A percentile compares a stretch with the other conserved stretches of the same genome.
phyloP scores from a whole-genome alignment of 345 rosid genomes.

The Erysimum cheiranthoides region DNA sequence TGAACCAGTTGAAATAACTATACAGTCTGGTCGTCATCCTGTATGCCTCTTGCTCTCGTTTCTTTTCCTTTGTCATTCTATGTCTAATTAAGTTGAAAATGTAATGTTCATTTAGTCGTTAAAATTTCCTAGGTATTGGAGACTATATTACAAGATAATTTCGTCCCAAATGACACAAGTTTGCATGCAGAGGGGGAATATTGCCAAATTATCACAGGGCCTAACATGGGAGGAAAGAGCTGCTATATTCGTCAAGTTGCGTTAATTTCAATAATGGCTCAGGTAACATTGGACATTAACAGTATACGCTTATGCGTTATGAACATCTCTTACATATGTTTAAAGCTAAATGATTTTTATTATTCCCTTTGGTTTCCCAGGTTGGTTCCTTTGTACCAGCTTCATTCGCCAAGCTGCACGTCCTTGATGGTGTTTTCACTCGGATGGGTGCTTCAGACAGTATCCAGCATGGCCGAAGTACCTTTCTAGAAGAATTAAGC shows the following conservation, averaged over 20 bases:
- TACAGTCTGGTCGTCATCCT: constrained; percentile 86
- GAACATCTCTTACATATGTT: background rate
- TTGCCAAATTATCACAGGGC: constrained; percentile 95
- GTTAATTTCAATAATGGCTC: constrained; percentile 89
- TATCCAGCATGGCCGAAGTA: constrained; percentile 92
- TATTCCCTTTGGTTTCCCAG: constrained; percentile 47
- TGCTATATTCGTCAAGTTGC: constrained; percentile 99
- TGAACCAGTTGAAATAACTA: constrained; percentile 76
- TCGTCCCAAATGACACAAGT: constrained; percentile 86
- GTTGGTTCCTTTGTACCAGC: constrained; percentile 99
- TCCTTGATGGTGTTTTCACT: constrained; percentile 83
- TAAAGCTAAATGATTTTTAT: background rate
- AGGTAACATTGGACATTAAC: constrained; percentile 55
- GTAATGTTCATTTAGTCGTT: background rate
- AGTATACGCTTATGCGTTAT: background rate
- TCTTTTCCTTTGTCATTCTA: constrained; percentile 1
- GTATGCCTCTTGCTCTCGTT: constrained; percentile 51
- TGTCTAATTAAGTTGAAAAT: constrained; percentile 1
- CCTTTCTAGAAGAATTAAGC: constrained; percentile 89
- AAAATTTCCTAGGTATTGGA: constrained; percentile 71
- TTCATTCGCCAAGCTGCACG: constrained; percentile 72
- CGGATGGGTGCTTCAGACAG: constrained; percentile 98
- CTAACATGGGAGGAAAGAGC: constrained; percentile 99
- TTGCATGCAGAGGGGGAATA: constrained; percentile 68
- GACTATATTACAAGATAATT: constrained; percentile 71